Evolutionary conservation across 495 filamentous ascomycete species (phyloP).

Genomic region (Staphylotrichum longicolle): DNA sequence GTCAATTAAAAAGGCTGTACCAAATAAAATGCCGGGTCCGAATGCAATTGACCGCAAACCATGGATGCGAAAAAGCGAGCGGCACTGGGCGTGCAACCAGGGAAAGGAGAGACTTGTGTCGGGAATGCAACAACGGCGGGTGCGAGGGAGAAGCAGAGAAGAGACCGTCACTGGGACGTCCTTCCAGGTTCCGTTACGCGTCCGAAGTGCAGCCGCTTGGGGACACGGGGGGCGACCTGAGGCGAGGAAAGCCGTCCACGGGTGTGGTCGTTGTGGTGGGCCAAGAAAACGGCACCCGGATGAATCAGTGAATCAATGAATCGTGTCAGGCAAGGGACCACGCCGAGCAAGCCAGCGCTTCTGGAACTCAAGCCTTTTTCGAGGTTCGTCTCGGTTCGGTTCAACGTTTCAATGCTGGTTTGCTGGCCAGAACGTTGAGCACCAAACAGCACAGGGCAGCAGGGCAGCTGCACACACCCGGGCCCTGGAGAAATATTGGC

Average conservation of each 20-base stretch:
- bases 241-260: too few species aligned
- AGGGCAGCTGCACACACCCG: too few species aligned
- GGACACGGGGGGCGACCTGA: constrained; percentile 5
- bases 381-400: background rate
- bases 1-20: constrained; percentile 2
- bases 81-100: constrained; percentile 6
- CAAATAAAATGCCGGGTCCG: background rate
- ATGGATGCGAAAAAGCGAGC: constrained; percentile 3
- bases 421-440: background rate
- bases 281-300: background rate
- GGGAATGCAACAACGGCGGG: background rate
- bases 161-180: background rate
- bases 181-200: background rate
- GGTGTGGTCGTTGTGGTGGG: background rate
- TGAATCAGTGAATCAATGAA: background rate
- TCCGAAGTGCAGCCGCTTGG: background rate
- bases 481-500: constrained; percentile 3
- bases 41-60: background rate
- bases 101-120: background rate
- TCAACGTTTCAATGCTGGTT: background rate
- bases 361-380: too few species aligned
- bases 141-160: background rate
- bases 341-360: background rate
- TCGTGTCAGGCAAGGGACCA: background rate
- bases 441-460: too few species aligned